Percentiles rank a stretch among this genome's conserved stretches.
These are phyloP conservation scores for Xylariaceae sp. DNA, from an alignment of 2,329 filamentous ascomycete species.

Conservation along the genomic window DNA sequence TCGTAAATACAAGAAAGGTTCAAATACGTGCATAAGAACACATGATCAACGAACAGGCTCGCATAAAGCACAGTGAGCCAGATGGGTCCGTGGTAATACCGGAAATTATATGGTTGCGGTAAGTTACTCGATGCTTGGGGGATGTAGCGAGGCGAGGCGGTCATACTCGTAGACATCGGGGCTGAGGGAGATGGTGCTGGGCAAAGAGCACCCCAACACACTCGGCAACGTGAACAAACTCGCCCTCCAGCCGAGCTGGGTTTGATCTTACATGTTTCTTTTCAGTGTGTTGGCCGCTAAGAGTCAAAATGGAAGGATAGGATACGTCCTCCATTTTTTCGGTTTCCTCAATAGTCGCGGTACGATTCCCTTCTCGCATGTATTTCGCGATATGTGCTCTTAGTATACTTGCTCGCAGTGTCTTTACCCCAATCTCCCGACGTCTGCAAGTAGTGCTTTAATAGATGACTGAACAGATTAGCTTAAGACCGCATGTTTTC, in stretches of 20 bases:
- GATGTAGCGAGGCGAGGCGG: not conserved
- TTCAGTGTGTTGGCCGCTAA: not conserved
- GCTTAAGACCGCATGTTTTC: not conserved
- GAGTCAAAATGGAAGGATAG: not conserved
- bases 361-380: not conserved
- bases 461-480: not conserved
- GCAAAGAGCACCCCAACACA: not conserved
- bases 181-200: not conserved
- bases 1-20: too few species aligned
- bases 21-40: too few species aligned
- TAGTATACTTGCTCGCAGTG: not conserved
- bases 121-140: not conserved
- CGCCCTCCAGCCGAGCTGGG: too few species aligned
- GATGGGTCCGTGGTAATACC: too few species aligned
- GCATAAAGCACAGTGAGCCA: too few species aligned
- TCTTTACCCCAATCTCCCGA: not conserved
- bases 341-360: not conserved
- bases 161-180: not conserved
- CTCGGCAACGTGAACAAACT: not conserved
- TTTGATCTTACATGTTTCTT: not conserved
- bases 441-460: not conserved
- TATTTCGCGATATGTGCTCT: not conserved
- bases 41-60: too few species aligned
- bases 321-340: not conserved
- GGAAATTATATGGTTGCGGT: too few species aligned